These are phyloP conservation scores for Chaetomium tenue DNA, from an alignment of 495 filamentous ascomycete species.

Conservation along the genomic window DNA sequence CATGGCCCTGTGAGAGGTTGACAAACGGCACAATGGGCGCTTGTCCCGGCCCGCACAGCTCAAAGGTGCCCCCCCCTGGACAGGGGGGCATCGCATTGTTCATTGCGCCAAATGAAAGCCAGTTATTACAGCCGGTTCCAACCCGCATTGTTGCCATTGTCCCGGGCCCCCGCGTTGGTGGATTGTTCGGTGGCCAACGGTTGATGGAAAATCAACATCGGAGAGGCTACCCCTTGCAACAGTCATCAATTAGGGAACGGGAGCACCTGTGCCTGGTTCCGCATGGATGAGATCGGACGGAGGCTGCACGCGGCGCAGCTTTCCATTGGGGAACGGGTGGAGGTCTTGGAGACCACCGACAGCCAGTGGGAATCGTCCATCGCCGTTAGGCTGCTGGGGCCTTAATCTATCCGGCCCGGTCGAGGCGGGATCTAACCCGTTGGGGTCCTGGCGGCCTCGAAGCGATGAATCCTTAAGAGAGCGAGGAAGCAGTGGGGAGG, in stretches of 20 bases:
- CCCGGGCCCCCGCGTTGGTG: slow-evolving; percentile 1
- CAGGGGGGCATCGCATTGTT: slow-evolving; percentile 12
- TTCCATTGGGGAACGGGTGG: slow-evolving; percentile 1
- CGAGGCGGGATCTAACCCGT: slow-evolving; percentile 1
- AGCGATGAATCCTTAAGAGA: not conserved
- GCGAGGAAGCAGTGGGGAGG: not conserved
- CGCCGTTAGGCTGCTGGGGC: slow-evolving; percentile 1
- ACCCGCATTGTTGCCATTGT: slow-evolving; percentile 2
- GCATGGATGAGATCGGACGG: slow-evolving; percentile 13
- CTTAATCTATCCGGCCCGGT: slow-evolving; percentile 6
- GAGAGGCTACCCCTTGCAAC: slow-evolving; percentile 12
- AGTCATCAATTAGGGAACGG: slow-evolving; percentile 15
- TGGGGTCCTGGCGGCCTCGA: not conserved
- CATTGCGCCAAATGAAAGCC: slow-evolving; percentile 2
- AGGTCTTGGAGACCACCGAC: not conserved
- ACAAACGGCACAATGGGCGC: slow-evolving; percentile 5
- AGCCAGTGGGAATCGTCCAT: not conserved
- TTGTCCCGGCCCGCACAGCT: not conserved
- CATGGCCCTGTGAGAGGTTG: not conserved
- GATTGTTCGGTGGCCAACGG: slow-evolving; percentile 19
- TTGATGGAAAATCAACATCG: slow-evolving; percentile 13
- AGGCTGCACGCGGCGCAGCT: not conserved
- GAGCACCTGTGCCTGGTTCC: slow-evolving; percentile 18
- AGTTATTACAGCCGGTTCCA: not conserved
- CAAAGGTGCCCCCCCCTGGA: not conserved